phyloP scores from a whole-genome alignment of 2,329 filamentous ascomycete genomes.

The Phoma sp. region DNA sequence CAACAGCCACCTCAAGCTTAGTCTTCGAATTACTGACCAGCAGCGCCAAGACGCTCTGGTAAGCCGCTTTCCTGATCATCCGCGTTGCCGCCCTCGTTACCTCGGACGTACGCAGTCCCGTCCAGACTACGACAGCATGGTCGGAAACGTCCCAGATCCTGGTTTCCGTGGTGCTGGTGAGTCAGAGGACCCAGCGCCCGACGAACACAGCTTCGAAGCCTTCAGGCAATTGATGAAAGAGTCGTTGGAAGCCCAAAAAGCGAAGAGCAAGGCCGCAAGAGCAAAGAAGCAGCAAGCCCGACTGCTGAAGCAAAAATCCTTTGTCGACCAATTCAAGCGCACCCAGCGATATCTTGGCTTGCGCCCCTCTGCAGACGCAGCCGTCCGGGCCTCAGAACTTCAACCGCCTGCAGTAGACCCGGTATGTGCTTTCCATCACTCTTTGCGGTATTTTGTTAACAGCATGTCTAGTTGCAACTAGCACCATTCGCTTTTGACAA shows the following conservation, averaged over 20 bases:
- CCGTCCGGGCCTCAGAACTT: background rate
- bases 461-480: slow-evolving; percentile 14
- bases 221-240: slow-evolving; percentile 64
- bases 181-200: slow-evolving; percentile 32
- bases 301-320: slow-evolving; percentile 57
- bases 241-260: slow-evolving; percentile 57
- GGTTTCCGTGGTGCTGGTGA: slow-evolving; percentile 26
- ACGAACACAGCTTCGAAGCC: slow-evolving; percentile 48
- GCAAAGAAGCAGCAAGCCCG: slow-evolving; percentile 59
- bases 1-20: slow-evolving; percentile 61
- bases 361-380: slow-evolving; percentile 43
- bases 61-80: slow-evolving; percentile 65
- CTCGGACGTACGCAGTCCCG: slow-evolving; percentile 63
- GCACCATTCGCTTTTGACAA: slow-evolving; percentile 51
- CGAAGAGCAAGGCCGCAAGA: slow-evolving; percentile 55
- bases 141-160: slow-evolving; percentile 23
- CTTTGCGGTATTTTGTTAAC: background rate
- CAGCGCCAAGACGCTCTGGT: slow-evolving; percentile 62
- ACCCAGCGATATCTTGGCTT: slow-evolving; percentile 75
- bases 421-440: background rate
- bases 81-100: slow-evolving; percentile 70
- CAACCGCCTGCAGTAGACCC: slow-evolving; percentile 24
- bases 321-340: slow-evolving; percentile 64
- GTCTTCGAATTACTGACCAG: slow-evolving; percentile 64
- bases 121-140: slow-evolving; percentile 52